Evolutionary conservation across 1,284 basidiomycete species (phyloP).

Genomic region (Lentinula novae-zelandiae): DNA sequence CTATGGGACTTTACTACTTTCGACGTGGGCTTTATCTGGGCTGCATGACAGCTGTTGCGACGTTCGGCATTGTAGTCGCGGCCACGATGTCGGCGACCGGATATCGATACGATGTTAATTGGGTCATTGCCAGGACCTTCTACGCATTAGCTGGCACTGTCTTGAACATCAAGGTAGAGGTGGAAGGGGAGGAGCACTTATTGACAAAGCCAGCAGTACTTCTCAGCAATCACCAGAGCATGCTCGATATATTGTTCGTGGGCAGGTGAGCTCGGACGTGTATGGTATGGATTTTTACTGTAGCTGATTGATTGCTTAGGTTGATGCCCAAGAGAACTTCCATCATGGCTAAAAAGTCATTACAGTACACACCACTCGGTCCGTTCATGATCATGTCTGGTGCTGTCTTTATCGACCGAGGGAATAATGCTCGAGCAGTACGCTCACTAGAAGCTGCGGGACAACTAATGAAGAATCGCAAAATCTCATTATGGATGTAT

Average conservation of each 20-base stretch:
- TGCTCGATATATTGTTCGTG: slow-evolving; percentile 84
- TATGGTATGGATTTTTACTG: background rate
- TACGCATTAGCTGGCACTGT: slow-evolving; percentile 67
- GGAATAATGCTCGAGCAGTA: slow-evolving; percentile 76
- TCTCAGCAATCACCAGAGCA: slow-evolving; percentile 92
- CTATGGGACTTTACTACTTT: slow-evolving; percentile 67
- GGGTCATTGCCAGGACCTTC: slow-evolving; percentile 83
- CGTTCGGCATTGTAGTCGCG: slow-evolving; percentile 74
- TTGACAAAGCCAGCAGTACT: slow-evolving; percentile 66
- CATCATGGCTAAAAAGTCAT: slow-evolving; percentile 94
- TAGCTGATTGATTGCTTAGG: slow-evolving; percentile 32
- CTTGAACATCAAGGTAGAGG: slow-evolving; percentile 68
- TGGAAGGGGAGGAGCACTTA: slow-evolving; percentile 88
- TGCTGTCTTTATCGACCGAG: slow-evolving; percentile 92
- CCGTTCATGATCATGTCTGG: slow-evolving; percentile 91
- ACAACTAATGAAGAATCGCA: slow-evolving; percentile 73
- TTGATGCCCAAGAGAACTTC: slow-evolving; percentile 82
- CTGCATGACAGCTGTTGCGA: slow-evolving; percentile 70
- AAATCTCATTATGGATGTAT: slow-evolving; percentile 86
- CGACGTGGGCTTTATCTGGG: slow-evolving; percentile 73
- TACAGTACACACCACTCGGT: slow-evolving; percentile 87
- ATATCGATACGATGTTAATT: slow-evolving; percentile 81
- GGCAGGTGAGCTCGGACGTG: slow-evolving; percentile 55
- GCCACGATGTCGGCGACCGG: slow-evolving; percentile 71
- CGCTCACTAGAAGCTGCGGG: slow-evolving; percentile 78